Conservation (phyloP, 768 basidiomycete species). For the Podaxis mareebaensis region DNA sequence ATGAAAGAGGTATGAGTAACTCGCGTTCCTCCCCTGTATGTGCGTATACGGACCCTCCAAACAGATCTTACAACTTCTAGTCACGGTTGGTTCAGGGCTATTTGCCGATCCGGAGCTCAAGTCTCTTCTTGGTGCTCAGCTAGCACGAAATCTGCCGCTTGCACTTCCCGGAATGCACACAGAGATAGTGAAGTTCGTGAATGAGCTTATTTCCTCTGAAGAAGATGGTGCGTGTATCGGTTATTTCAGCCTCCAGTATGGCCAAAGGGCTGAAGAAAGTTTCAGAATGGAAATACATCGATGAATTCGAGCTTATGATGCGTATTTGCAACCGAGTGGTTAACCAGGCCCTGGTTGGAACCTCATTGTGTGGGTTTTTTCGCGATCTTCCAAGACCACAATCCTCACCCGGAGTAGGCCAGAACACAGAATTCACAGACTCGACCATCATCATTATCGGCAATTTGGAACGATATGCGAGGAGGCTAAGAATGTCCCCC, state of each 20-base stretch:
- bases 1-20: constrained; percentile 31
- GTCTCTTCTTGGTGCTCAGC: constrained; percentile 10
- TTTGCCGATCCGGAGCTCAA: constrained; percentile 6
- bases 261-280: neutral
- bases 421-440: constrained; percentile 5
- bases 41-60: neutral
- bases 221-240: constrained; percentile 3
- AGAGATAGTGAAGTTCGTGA: neutral
- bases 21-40: neutral
- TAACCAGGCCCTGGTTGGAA: constrained; percentile 19
- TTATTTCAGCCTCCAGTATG: neutral
- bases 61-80: constrained; percentile 3
- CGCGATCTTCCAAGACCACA: too few species aligned
- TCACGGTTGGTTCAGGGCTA: constrained; percentile 1
- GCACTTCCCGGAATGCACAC: neutral
- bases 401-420: neutral
- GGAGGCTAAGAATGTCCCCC: neutral
- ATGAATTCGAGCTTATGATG: constrained; percentile 14
- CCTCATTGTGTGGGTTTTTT: constrained; percentile 4
- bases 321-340: constrained; percentile 2
- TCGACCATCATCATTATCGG: neutral
- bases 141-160: constrained; percentile 4
- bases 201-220: neutral
- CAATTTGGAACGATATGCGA: constrained; percentile 4
- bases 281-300: constrained; percentile 21